Conservation (phyloP, 208 protist genomes). For the Giardia muris region DNA sequence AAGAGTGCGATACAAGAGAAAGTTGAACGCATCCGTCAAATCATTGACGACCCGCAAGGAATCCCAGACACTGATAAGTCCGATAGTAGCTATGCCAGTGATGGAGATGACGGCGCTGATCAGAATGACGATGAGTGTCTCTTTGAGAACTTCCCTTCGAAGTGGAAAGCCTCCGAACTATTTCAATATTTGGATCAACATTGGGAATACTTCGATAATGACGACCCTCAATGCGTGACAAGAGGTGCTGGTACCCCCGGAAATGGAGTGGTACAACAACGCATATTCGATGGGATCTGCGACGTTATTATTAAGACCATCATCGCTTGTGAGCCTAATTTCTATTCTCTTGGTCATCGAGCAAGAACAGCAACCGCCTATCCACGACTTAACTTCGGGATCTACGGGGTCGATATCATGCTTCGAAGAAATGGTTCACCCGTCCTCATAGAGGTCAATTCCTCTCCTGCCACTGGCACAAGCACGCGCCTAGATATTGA, state of each 20-base stretch:
- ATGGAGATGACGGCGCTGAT: not conserved
- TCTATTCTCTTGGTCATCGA: not conserved
- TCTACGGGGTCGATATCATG: constrained; percentile 33
- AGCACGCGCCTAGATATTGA: not conserved
- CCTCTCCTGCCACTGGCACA: constrained; percentile 27
- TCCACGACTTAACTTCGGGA: not conserved
- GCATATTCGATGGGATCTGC: not conserved
- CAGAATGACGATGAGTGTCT: not conserved
- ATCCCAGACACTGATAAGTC: not conserved
- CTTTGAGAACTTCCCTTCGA: not conserved
- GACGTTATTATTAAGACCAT: not conserved
- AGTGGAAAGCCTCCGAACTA: constrained; percentile 10
- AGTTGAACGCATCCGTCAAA: not conserved
- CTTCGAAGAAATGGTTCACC: constrained; percentile 4
- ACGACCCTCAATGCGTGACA: not conserved
- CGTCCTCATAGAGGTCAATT: constrained; percentile 33
- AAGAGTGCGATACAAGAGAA: not conserved
- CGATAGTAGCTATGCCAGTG: not conserved
- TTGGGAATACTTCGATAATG: not conserved
- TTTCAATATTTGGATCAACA: not conserved
- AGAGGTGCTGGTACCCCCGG: not conserved
- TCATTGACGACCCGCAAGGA: not conserved
- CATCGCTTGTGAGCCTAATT: not conserved
- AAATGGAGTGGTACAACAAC: not conserved
- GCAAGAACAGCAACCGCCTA: not conserved